Evolutionary conservation across 73 alveolate genomes (phyloP).

Genomic region (Tetrahymena malaccensis): DNA sequence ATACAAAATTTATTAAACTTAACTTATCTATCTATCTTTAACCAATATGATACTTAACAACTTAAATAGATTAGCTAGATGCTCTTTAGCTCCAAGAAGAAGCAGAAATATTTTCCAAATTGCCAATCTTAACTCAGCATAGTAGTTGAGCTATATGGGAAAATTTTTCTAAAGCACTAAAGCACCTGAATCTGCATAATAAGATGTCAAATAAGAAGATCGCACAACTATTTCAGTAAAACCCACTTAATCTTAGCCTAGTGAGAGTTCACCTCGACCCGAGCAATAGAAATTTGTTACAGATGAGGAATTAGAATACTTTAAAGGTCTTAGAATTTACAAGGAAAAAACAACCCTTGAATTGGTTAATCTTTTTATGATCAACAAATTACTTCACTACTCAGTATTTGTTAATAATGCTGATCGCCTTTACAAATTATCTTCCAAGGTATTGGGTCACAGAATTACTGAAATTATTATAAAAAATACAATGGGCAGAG

Average conservation of each 20-base stretch:
- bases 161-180: background rate
- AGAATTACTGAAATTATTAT: background rate
- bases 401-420: background rate
- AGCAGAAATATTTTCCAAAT: background rate
- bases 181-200: background rate
- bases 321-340: background rate
- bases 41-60: background rate
- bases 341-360: background rate
- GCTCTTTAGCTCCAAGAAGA: background rate
- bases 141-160: background rate
- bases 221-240: background rate
- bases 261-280: background rate
- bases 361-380: background rate
- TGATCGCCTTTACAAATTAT: background rate
- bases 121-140: background rate
- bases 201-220: background rate
- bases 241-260: background rate
- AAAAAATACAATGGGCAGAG: background rate
- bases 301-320: background rate
- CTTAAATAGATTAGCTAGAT: background rate
- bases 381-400: background rate
- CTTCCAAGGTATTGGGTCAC: background rate
- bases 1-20: background rate
- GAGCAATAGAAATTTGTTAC: background rate
- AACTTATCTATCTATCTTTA: background rate